Base-by-base conservation (phyloP, 441 rosid species). In the Populus hybrid region DNA sequence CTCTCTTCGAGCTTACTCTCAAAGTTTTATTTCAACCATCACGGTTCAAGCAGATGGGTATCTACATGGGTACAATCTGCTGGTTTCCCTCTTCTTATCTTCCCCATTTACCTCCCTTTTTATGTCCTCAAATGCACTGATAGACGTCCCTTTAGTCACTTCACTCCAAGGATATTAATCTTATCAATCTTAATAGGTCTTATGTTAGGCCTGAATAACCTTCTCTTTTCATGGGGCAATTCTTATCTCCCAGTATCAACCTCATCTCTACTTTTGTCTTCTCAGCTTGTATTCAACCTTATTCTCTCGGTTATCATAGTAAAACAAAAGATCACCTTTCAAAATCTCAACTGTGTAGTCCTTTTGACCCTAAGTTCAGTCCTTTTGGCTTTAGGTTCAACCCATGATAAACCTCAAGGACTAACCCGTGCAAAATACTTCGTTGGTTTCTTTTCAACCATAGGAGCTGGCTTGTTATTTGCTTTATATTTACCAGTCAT, bases 231-330 rank as follows among this genome's bases (percentile, higher is more conserved):
- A 0, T 95, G 99, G 97, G 95, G 99, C 1, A 90, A 83, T 65
- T 91, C 97, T 0, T 95, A 92, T 82, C 89, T 95, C 11, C 98
- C 98, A 0, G 94, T 95, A 4, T 95, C 99, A 16, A 95, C 99
- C 7, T 90, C 96, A 1, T 85, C 99, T 23, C 96, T 93, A 74
- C 89, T 95, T 64, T 82, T 93, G 64, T 95, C 99, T 20, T 81
- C 99, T 0, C 98, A 95, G 21, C 90, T 95, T 3, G 74, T 93
- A 14, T 95, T 95, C 90, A 95, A 86, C 68, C 94, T 93, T 24
- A 76, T 95, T 72, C 89, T 93, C 78, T 92, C 97, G 0, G 93
- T 85, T 36, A 59, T 95, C 70, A 95, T 95, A 31, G 99, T 93
- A 21, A 92, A 87, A 66, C 96, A 91, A 76, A 88, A 71, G 64